phyloP scores from a whole-genome alignment of 371 early-diverging fungal species.

The Neoconidiobolus thromboides region DNA sequence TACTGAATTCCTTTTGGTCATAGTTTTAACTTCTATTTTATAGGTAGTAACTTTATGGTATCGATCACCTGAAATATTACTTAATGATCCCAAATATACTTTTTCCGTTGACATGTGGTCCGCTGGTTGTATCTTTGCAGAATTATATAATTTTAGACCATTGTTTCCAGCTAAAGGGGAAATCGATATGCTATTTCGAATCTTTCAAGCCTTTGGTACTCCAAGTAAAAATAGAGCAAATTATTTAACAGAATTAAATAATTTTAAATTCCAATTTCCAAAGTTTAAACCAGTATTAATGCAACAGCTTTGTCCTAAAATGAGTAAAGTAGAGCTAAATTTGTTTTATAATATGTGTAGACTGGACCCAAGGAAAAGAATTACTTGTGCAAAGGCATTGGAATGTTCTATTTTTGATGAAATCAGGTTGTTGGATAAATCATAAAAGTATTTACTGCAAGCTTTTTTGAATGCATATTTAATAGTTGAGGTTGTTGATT shows the following conservation, averaged over 20 bases:
- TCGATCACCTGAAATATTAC: constrained; percentile 89
- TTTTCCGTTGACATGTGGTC: constrained; percentile 93
- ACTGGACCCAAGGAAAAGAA: too few relatives aligned
- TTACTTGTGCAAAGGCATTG: too few relatives aligned
- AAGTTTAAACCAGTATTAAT: neutral
- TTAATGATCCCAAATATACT: constrained; percentile 69
- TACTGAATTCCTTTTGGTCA: neutral
- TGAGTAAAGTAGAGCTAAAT: neutral
- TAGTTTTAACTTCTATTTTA: neutral
- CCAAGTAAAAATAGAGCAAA: neutral
- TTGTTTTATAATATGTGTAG: too few relatives aligned
- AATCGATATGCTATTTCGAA: neutral
- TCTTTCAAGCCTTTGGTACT: neutral
- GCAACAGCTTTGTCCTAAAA: neutral
- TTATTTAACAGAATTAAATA: neutral
- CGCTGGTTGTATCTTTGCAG: neutral
- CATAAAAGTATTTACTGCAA: too few relatives aligned
- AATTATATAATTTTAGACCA: neutral
- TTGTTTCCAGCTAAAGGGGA: neutral
- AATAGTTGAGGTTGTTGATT: too few relatives aligned
- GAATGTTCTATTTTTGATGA: too few relatives aligned
- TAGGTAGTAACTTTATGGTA: constrained; percentile 98
- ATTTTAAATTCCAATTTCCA: neutral
- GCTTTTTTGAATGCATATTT: too few relatives aligned
- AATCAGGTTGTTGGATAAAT: too few relatives aligned